A percentile compares a stretch with the other conserved stretches of the same genome.
Conservation (phyloP, 106 monocot genomes). For the Gastrodia elata region DNA sequence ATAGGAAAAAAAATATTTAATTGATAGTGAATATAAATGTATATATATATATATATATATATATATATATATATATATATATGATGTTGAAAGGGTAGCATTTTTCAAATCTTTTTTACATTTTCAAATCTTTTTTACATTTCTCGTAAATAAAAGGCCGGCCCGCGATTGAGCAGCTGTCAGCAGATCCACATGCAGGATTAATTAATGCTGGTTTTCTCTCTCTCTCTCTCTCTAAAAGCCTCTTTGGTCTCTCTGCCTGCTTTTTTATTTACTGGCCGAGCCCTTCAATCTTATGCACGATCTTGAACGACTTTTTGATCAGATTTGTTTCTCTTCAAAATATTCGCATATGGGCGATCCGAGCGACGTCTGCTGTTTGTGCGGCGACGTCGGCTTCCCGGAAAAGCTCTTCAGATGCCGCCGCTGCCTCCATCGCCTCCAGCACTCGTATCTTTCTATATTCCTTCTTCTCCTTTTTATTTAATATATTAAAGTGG, state of each 20-base stretch:
- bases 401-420: slow-evolving; percentile 61
- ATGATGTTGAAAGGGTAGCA: not conserved
- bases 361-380: slow-evolving; percentile 27
- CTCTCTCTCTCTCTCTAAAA: not conserved
- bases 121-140: not conserved
- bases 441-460: slow-evolving; percentile 47
- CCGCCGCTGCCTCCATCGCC: slow-evolving; percentile 41
- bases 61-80: slow-evolving; percentile 1
- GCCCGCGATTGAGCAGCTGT: not conserved
- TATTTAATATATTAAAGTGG: not conserved
- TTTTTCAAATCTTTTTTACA: not conserved
- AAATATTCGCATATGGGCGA: slow-evolving; percentile 23
- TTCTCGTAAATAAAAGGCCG: not conserved
- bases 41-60: slow-evolving; percentile 4
- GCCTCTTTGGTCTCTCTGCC: not conserved
- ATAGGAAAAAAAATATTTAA: no score
- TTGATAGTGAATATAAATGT: not conserved
- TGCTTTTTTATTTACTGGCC: not conserved
- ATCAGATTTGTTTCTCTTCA: not conserved
- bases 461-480: not conserved
- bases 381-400: slow-evolving; percentile 74
- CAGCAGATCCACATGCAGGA: not conserved
- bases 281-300: no score
- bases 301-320: no score
- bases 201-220: not conserved